Evolutionary conservation across 2,329 filamentous ascomycete genomes (phyloP).

Genomic region (Pseudogymnoascus sp.): DNA sequence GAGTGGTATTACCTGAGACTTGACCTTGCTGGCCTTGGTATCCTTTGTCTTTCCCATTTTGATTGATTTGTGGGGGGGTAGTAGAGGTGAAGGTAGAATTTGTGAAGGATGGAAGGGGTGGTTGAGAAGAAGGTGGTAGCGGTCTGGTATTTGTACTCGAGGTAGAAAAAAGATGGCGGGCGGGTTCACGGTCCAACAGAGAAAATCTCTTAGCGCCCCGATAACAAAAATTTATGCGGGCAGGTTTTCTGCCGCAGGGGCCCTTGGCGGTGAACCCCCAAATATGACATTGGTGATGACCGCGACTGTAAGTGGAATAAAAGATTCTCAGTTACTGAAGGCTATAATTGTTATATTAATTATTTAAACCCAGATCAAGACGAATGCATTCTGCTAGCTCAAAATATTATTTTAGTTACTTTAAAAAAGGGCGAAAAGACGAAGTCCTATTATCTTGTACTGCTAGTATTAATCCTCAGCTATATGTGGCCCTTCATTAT

Average conservation of each 20-base stretch:
- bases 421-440: no score
- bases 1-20: slow-evolving; percentile 42
- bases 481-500: no score
- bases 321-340: no score
- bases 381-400: no score
- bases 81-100: slow-evolving; percentile 3
- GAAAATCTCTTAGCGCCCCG: slow-evolving; percentile 10
- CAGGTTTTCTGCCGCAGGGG: slow-evolving; percentile 2
- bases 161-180: slow-evolving; percentile 18
- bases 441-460: no score
- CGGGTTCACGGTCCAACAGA: slow-evolving; percentile 7
- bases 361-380: no score
- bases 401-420: no score
- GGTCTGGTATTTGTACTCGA: slow-evolving; percentile 13
- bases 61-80: slow-evolving; percentile 19
- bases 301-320: no score
- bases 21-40: slow-evolving; percentile 47
- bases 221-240: slow-evolving; percentile 9
- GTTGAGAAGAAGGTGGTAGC: slow-evolving; percentile 13
- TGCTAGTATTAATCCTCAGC: no score
- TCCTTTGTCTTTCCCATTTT: slow-evolving; percentile 63
- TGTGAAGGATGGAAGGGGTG: slow-evolving; percentile 12
- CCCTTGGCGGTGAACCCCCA: background rate
- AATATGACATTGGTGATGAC: no score
- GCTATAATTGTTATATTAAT: no score